Conservation (phyloP, 1,284 basidiomycete genomes). For the Rhodotorula sp. region DNA sequence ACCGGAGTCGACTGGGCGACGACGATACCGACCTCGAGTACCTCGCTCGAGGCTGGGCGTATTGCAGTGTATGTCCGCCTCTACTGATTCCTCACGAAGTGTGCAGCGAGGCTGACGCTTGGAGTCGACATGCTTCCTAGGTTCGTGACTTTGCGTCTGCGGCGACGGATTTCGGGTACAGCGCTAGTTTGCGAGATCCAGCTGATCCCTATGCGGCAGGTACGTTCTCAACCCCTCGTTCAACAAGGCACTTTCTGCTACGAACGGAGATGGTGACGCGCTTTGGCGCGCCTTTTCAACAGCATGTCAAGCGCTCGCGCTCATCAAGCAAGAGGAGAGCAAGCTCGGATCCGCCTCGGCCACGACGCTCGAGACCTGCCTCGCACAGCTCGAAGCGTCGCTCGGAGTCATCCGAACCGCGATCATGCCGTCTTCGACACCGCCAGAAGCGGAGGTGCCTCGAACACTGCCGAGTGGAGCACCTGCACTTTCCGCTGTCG, state of each 20-base stretch:
- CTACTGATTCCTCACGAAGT: too few species aligned
- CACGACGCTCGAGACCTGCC: background rate
- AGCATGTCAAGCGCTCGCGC: constrained; percentile 30
- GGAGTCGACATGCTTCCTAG: background rate
- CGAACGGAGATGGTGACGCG: too few species aligned
- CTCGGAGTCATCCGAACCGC: constrained; percentile 4
- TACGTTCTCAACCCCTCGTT: background rate
- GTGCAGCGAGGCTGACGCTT: too few species aligned
- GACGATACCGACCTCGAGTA: constrained; percentile 38
- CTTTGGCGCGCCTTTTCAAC: too few species aligned
- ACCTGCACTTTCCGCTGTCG: background rate
- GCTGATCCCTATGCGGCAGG: constrained; percentile 31
- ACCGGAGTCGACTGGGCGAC: constrained; percentile 26
- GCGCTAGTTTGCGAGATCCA: constrained; percentile 5
- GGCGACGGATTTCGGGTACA: constrained; percentile 21
- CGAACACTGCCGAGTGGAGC: constrained; percentile 4
- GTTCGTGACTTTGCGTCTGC: constrained; percentile 30
- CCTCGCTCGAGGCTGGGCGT: constrained; percentile 22
- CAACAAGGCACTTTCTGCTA: too few species aligned
- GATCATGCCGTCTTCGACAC: background rate
- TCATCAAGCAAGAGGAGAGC: constrained; percentile 21
- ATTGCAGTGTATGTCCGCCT: background rate
- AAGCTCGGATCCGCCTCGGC: background rate
- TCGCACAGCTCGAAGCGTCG: constrained; percentile 19
- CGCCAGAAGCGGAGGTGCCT: background rate